These are phyloP conservation scores for Infundibulicybe gibba DNA, from an alignment of 768 basidiomycete genomes.

Conservation along the genomic window DNA sequence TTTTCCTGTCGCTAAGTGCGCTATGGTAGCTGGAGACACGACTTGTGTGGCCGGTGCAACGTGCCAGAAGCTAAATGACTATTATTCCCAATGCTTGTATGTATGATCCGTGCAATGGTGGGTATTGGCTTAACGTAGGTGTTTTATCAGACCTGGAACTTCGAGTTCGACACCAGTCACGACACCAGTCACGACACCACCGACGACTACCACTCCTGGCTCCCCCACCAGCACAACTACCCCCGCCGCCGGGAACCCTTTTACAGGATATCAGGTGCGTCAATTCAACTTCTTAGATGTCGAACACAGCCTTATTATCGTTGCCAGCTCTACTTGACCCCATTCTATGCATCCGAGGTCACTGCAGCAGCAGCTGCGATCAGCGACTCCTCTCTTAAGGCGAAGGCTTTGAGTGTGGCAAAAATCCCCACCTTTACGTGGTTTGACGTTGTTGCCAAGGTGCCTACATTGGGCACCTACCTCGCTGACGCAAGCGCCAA, in stretches of 20 bases:
- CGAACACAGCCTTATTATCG: background rate
- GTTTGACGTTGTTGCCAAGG: constrained; percentile 57
- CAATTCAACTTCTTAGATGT: background rate
- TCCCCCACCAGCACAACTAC: constrained; percentile 25
- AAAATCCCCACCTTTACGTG: constrained; percentile 61
- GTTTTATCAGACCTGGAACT: constrained; percentile 10
- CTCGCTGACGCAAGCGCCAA: constrained; percentile 50
- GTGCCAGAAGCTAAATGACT: constrained; percentile 30
- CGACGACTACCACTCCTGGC: constrained; percentile 13
- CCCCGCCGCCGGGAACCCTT: constrained; percentile 50
- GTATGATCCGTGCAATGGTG: constrained; percentile 5
- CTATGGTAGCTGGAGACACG: constrained; percentile 29
- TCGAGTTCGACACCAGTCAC: constrained; percentile 13
- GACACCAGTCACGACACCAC: constrained; percentile 14
- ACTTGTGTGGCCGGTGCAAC: constrained; percentile 34
- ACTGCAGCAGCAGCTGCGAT: constrained; percentile 44
- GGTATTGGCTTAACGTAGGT: background rate
- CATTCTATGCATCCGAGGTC: constrained; percentile 56
- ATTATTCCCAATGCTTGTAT: constrained; percentile 40
- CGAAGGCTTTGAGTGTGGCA: constrained; percentile 52
- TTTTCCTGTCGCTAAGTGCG: constrained; percentile 15
- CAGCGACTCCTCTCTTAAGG: constrained; percentile 41
- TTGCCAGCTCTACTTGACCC: constrained; percentile 44
- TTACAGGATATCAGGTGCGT: constrained; percentile 39
- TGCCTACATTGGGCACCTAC: constrained; percentile 50